These are phyloP conservation scores for Tolypocladium cylindrosporum DNA, from an alignment of 2,329 filamentous ascomycete genomes.

Conservation along the genomic window DNA sequence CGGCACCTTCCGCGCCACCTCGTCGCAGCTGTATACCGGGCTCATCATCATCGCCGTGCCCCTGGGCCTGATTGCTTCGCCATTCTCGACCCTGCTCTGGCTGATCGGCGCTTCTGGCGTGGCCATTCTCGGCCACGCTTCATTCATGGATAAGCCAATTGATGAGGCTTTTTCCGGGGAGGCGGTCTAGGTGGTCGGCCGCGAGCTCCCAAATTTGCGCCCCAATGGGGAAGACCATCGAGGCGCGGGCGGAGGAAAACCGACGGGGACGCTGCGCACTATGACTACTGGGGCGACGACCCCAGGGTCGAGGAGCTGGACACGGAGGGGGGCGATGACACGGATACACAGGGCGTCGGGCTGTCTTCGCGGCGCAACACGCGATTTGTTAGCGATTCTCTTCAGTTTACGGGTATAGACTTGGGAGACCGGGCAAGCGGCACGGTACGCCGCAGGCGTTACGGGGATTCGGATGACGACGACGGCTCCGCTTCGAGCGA, in stretches of 20 bases:
- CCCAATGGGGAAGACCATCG: conserved; percentile 99
- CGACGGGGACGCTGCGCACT: conserved; percentile 33
- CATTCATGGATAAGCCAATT: conserved; percentile 96
- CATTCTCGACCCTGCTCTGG: conserved; percentile 81
- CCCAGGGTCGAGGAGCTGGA: conserved; percentile 57
- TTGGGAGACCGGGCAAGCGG: conserved; percentile 32
- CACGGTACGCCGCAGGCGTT: conserved; percentile 27
- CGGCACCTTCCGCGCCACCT: conserved; percentile 70
- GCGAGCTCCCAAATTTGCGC: conserved; percentile 93
- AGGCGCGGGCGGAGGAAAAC: conserved; percentile 66
- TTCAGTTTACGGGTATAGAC: conserved; percentile 52
- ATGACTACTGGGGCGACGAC: conserved; percentile 23
- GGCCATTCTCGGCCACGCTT: conserved; percentile 87
- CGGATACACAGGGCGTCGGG: conserved; percentile 45
- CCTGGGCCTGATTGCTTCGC: conserved; percentile 74
- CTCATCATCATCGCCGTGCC: conserved; percentile 77
- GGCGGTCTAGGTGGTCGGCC: conserved; percentile 99
- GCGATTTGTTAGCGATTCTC: conserved; percentile 49
- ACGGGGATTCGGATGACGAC: conserved; percentile 17
- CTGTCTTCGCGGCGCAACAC: conserved; percentile 32
- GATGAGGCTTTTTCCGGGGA: conserved; percentile 99
- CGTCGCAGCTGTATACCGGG: conserved; percentile 88
- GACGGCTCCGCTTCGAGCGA: conserved; percentile 19
- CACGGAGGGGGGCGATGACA: conserved; percentile 46
- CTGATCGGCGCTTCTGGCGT: conserved; percentile 92